phyloP scores from a whole-genome alignment of 2,329 filamentous ascomycete species.

The Aspergillus sp. region DNA sequence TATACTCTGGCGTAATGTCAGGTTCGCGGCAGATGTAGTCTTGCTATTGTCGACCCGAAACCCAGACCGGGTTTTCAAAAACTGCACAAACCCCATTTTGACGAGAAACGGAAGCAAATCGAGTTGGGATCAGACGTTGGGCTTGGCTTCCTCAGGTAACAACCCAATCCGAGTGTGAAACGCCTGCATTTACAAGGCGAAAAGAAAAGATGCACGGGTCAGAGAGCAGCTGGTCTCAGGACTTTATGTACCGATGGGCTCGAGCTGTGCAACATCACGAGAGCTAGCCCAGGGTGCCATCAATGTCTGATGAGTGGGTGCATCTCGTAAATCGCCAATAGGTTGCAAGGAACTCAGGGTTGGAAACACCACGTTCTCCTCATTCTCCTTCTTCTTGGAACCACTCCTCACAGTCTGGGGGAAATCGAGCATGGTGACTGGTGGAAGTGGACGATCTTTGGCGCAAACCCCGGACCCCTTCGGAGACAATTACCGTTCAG shows the following conservation, averaged over 20 bases:
- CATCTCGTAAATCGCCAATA: slow-evolving; percentile 1
- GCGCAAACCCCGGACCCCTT: background rate
- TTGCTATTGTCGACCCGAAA: slow-evolving; percentile 34
- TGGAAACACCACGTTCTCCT: slow-evolving; percentile 1
- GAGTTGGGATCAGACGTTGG: background rate
- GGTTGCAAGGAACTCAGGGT: background rate
- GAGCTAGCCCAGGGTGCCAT: background rate
- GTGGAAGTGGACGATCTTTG: slow-evolving; percentile 1
- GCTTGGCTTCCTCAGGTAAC: background rate
- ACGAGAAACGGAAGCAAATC: background rate
- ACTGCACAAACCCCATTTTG: slow-evolving; percentile 29
- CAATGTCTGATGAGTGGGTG: background rate
- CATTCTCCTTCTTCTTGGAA: background rate
- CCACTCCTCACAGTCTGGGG: slow-evolving; percentile 1
- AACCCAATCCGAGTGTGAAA: background rate
- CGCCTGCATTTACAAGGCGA: background rate
- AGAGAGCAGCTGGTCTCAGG: background rate
- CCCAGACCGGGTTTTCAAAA: slow-evolving; percentile 33
- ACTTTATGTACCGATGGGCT: slow-evolving; percentile 5
- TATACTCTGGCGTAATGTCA: slow-evolving; percentile 46
- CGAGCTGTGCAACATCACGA: slow-evolving; percentile 4
- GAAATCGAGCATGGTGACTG: background rate
- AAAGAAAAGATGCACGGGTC: background rate
- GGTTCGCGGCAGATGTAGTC: slow-evolving; percentile 42
- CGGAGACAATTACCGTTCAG: slow-evolving; percentile 8